Percentiles rank a stretch among this genome's conserved stretches.
phyloP scores from a whole-genome alignment of 1,284 basidiomycete genomes.

The Cutaneotrichosporon sp. region DNA sequence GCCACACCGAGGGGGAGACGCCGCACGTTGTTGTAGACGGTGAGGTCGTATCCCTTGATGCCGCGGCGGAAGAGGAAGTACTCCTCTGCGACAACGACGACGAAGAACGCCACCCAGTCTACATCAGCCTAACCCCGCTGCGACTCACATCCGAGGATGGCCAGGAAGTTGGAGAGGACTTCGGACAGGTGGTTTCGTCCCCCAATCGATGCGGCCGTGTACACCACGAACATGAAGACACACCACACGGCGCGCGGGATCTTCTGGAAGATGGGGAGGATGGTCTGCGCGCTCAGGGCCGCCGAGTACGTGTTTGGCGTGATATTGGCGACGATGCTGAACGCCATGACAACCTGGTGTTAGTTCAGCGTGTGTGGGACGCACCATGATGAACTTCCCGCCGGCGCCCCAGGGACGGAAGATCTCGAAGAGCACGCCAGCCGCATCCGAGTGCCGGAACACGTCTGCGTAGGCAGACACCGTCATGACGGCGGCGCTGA shows the following conservation, averaged over 20 bases:
- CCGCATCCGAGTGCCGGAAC: slow-evolving; percentile 59
- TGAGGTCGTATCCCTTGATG: slow-evolving; percentile 61
- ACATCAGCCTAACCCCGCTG: not conserved
- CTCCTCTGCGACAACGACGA: slow-evolving; percentile 63
- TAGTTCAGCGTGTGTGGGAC: too few species aligned
- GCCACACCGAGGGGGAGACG: slow-evolving; percentile 63
- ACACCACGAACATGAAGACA: slow-evolving; percentile 59
- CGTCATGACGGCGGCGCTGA: slow-evolving; percentile 61
- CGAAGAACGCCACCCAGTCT: slow-evolving; percentile 29
- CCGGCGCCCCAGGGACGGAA: slow-evolving; percentile 39
- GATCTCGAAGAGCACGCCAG: slow-evolving; percentile 51
- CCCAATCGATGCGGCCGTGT: slow-evolving; percentile 64
- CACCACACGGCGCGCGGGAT: slow-evolving; percentile 66
- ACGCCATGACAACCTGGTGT: slow-evolving; percentile 54
- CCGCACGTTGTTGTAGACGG: slow-evolving; percentile 59
- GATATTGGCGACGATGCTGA: slow-evolving; percentile 64
- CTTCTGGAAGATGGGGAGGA: slow-evolving; percentile 60
- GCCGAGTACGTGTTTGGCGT: slow-evolving; percentile 65
- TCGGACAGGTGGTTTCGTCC: slow-evolving; percentile 64
- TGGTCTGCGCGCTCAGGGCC: slow-evolving; percentile 61
- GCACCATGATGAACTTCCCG: slow-evolving; percentile 61
- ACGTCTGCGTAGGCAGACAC: slow-evolving; percentile 60
- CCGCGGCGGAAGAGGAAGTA: slow-evolving; percentile 61
- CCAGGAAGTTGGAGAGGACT: slow-evolving; percentile 60
- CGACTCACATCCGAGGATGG: slow-evolving; percentile 66